phyloP scores from a whole-genome alignment of 495 filamentous ascomycete genomes.

The Aspergillus carlsbadensis region DNA sequence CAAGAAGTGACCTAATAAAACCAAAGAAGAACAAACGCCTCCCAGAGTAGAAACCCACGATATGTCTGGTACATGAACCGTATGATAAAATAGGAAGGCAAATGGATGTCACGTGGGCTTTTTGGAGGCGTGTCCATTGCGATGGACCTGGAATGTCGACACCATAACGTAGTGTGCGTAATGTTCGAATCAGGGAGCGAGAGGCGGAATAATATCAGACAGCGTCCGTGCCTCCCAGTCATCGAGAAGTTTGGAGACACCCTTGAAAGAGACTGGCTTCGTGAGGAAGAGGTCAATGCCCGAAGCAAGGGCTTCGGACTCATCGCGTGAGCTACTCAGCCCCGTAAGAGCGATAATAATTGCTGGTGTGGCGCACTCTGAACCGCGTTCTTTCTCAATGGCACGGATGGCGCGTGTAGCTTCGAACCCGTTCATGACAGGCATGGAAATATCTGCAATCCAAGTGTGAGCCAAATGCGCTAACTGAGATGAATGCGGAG shows the following conservation, averaged over 20 bases:
- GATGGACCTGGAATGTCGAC: neutral
- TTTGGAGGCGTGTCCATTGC: no score
- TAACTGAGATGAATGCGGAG: neutral
- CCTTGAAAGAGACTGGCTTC: constrained; percentile 62
- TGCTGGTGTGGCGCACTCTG: constrained; percentile 32
- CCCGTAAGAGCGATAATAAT: constrained; percentile 73
- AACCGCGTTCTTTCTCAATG: constrained; percentile 52
- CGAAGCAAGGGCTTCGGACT: constrained; percentile 62
- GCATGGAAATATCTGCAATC: constrained; percentile 68
- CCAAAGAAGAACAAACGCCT: neutral
- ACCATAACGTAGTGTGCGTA: no score
- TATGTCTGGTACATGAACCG: neutral
- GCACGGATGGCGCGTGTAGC: constrained; percentile 65
- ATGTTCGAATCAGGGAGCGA: no score
- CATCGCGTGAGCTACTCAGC: constrained; percentile 59
- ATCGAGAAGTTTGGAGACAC: constrained; percentile 45
- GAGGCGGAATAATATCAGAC: neutral
- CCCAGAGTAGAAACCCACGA: no score
- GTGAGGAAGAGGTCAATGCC: constrained; percentile 75
- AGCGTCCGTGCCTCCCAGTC: constrained; percentile 43
- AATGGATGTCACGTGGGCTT: no score
- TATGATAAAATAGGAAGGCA: neutral
- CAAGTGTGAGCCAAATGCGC: neutral
- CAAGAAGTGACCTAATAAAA: neutral
- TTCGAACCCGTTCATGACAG: constrained; percentile 74